A percentile compares a stretch with the other conserved stretches of the same genome.
Conservation (phyloP, 495 filamentous ascomycete genomes). For the Staphylotrichum longicolle region DNA sequence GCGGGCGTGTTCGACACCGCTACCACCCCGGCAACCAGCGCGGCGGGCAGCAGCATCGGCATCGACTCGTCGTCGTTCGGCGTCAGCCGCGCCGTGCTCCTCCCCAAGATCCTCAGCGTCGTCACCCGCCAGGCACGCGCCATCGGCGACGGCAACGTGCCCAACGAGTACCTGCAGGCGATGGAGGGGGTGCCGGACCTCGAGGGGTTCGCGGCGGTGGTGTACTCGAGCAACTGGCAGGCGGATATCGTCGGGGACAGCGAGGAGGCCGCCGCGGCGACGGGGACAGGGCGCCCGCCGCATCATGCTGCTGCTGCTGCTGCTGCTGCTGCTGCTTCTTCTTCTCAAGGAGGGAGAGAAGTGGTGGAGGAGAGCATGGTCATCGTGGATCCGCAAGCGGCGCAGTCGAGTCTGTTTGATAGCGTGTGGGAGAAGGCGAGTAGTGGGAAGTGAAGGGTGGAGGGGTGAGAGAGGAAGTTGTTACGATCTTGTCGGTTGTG, state of each 20-base stretch:
- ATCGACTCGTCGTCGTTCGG: slow-evolving; percentile 24
- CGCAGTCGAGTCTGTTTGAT: slow-evolving; percentile 53
- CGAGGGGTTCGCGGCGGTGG: slow-evolving; percentile 91
- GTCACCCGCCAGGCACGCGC: slow-evolving; percentile 83
- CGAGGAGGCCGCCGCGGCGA: slow-evolving; percentile 19
- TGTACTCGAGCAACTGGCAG: slow-evolving; percentile 86
- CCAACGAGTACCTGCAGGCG: slow-evolving; percentile 82
- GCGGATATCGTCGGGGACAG: slow-evolving; percentile 61
- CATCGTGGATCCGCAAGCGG: slow-evolving; percentile 41
- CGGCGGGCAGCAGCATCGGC: slow-evolving; percentile 21
- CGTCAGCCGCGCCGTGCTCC: slow-evolving; percentile 62
- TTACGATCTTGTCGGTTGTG: background rate
- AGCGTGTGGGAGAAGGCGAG: slow-evolving; percentile 63
- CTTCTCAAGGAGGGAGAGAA: background rate
- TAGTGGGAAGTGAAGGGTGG: background rate
- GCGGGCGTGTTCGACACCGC: slow-evolving; percentile 68
- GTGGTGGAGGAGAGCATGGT: slow-evolving; percentile 44
- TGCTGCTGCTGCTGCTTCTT: background rate
- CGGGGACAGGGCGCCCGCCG: too few species aligned
- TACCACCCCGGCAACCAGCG: slow-evolving; percentile 41
- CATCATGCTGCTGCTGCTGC: slow-evolving; percentile 17
- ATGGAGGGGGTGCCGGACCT: slow-evolving; percentile 83
- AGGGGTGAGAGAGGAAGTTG: background rate
- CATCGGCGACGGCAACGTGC: slow-evolving; percentile 72
- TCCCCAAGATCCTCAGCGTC: slow-evolving; percentile 85